A percentile compares a stretch with the other conserved stretches of the same genome.
Conservation (phyloP, 2,329 filamentous ascomycete species). For the Aspergillus ochraceus region DNA sequence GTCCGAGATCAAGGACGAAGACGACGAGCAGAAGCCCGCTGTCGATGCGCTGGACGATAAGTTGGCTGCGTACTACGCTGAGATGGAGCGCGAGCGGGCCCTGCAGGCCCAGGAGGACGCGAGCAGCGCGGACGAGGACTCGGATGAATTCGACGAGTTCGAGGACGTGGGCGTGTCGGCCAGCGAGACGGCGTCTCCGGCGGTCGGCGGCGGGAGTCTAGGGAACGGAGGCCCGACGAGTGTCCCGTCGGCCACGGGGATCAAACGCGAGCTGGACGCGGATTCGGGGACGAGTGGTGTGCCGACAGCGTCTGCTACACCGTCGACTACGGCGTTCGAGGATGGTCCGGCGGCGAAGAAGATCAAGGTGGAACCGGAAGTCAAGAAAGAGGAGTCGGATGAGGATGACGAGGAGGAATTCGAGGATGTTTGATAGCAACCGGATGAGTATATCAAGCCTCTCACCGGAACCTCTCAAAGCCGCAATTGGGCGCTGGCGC, state of each 20-base stretch:
- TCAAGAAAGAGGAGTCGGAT: conserved; percentile 43
- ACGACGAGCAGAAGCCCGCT: conserved; percentile 44
- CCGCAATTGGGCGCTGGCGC: conserved; percentile 23
- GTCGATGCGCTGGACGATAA: conserved; percentile 47
- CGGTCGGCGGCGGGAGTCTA: conserved; percentile 19
- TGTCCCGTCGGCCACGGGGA: conserved; percentile 26
- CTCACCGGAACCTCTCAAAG: neutral
- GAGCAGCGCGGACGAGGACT: conserved; percentile 42
- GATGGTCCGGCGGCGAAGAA: conserved; percentile 46
- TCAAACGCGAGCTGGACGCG: conserved; percentile 42
- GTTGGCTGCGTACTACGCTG: conserved; percentile 48
- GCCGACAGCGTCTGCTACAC: conserved; percentile 39
- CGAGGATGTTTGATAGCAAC: conserved; percentile 39
- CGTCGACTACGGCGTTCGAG: conserved; percentile 34
- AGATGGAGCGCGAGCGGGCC: conserved; percentile 46
- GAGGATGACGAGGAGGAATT: conserved; percentile 49
- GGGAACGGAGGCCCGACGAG: conserved; percentile 28
- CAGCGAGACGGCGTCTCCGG: conserved; percentile 37
- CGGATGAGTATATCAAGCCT: neutral
- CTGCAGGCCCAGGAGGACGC: conserved; percentile 43
- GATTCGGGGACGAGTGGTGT: conserved; percentile 40
- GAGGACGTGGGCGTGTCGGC: conserved; percentile 45
- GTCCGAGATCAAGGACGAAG: conserved; percentile 41
- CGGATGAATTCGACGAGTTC: conserved; percentile 44
- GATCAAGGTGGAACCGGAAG: conserved; percentile 39